phyloP scores from a whole-genome alignment of 2,329 filamentous ascomycete genomes.

The Pseudogymnoascus sp. region DNA sequence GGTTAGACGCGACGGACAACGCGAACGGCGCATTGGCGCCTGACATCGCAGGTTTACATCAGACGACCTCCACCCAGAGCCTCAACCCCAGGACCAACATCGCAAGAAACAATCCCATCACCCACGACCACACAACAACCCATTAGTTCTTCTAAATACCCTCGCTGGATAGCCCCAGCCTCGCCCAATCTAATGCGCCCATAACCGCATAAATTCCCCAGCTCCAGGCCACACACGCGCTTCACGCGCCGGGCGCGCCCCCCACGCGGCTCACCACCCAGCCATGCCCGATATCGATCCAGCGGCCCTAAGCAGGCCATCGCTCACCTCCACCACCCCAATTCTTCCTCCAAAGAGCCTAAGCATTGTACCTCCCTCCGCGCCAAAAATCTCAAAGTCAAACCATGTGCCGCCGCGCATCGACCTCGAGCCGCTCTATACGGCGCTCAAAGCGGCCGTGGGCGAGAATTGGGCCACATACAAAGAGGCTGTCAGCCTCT shows the following conservation, averaged over 20 bases:
- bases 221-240: neutral
- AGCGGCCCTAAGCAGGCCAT: constrained; percentile 57
- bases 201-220: constrained; percentile 13
- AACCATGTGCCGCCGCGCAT: constrained; percentile 60
- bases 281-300: constrained; percentile 64
- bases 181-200: constrained; percentile 23
- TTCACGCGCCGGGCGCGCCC: neutral
- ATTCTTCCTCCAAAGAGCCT: constrained; percentile 52
- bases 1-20: constrained; percentile 7
- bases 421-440: constrained; percentile 59
- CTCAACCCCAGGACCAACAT: constrained; percentile 3
- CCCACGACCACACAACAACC: constrained; percentile 14
- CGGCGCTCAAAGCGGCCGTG: constrained; percentile 53
- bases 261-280: constrained; percentile 11
- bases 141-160: constrained; percentile 20
- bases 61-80: constrained; percentile 6
- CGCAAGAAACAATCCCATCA: constrained; percentile 15
- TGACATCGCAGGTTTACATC: constrained; percentile 5
- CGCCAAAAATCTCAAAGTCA: constrained; percentile 44
- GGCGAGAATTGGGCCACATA: constrained; percentile 58
- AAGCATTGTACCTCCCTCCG: constrained; percentile 42
- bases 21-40: constrained; percentile 1
- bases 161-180: constrained; percentile 20
- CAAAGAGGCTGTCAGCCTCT: constrained; percentile 56
- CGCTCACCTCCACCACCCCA: constrained; percentile 51